Conservation (phyloP, 768 basidiomycete genomes). For the Tricholoma sp. region DNA sequence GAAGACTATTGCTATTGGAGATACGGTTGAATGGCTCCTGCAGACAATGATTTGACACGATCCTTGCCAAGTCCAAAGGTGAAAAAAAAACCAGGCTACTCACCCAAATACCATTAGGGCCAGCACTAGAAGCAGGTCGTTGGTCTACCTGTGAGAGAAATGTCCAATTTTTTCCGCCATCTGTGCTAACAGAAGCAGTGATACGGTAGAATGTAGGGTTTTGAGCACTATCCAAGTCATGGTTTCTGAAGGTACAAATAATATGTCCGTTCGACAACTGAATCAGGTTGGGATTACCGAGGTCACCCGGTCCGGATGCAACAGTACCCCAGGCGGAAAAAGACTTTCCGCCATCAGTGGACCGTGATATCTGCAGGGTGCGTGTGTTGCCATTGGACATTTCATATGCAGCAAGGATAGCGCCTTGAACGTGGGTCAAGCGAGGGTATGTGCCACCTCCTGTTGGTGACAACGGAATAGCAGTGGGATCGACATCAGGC, state of each 20-base stretch:
- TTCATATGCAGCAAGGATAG: too few relatives aligned
- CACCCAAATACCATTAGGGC: conserved; percentile 17
- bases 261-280: conserved; percentile 8
- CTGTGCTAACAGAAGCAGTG: conserved; percentile 15
- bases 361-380: conserved; percentile 4
- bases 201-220: conserved; percentile 13
- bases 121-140: conserved; percentile 7
- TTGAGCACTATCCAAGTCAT: conserved; percentile 1
- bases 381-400: conserved; percentile 5
- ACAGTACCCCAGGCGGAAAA: conserved; percentile 6
- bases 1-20: conserved; percentile 10
- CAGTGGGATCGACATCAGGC: too few relatives aligned
- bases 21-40: conserved; percentile 19
- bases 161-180: conserved; percentile 15
- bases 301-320: conserved; percentile 5
- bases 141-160: conserved; percentile 17
- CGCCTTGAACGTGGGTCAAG: too few relatives aligned
- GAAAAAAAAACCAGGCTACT: not conserved
- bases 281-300: conserved; percentile 6
- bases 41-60: not conserved
- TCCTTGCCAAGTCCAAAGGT: too few relatives aligned
- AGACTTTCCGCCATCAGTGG: conserved; percentile 7
- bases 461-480: too few relatives aligned
- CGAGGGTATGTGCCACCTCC: too few relatives aligned
- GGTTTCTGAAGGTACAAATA: conserved; percentile 7